Conservation (phyloP, 768 basidiomycete genomes). For the Lactifluus hygrophoroides region DNA sequence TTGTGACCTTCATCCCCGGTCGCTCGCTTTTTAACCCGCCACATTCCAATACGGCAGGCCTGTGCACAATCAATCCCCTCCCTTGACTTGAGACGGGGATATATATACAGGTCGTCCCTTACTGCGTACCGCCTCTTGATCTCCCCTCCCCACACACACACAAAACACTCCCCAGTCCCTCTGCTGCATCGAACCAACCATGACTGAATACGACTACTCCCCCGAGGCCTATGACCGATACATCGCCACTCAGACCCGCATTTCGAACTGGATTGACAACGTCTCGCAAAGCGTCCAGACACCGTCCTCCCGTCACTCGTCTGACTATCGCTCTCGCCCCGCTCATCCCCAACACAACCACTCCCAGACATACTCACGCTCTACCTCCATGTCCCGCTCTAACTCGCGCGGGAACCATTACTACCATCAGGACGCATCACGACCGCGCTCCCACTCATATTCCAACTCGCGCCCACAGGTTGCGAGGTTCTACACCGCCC, state of each 20-base stretch:
- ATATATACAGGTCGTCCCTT: neutral
- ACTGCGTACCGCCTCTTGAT: too few relatives aligned
- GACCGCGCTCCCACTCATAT: slow-evolving; percentile 7
- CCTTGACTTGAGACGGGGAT: too few relatives aligned
- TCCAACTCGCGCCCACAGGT: slow-evolving; percentile 1
- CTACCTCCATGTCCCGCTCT: slow-evolving; percentile 2
- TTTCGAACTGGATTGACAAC: slow-evolving; percentile 40
- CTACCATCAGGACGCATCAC: neutral
- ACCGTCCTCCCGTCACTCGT: neutral
- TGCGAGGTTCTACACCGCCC: neutral
- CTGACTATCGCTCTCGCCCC: slow-evolving; percentile 8
- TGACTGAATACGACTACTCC: slow-evolving; percentile 59
- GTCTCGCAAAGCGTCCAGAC: slow-evolving; percentile 28
- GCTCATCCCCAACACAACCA: neutral
- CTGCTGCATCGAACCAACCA: slow-evolving; percentile 21
- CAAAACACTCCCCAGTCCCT: neutral
- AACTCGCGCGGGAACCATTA: neutral
- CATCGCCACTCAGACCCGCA: slow-evolving; percentile 38
- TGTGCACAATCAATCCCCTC: neutral
- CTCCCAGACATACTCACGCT: slow-evolving; percentile 11
- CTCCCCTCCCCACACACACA: neutral
- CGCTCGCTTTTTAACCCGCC: neutral
- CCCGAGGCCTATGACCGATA: slow-evolving; percentile 44
- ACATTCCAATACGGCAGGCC: too few relatives aligned
- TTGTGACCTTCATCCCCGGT: too few relatives aligned